A percentile compares a stretch with the other conserved stretches of the same genome.
Evolutionary conservation across 495 filamentous ascomycete species (phyloP).

Genomic region (Daldinia decipiens): DNA sequence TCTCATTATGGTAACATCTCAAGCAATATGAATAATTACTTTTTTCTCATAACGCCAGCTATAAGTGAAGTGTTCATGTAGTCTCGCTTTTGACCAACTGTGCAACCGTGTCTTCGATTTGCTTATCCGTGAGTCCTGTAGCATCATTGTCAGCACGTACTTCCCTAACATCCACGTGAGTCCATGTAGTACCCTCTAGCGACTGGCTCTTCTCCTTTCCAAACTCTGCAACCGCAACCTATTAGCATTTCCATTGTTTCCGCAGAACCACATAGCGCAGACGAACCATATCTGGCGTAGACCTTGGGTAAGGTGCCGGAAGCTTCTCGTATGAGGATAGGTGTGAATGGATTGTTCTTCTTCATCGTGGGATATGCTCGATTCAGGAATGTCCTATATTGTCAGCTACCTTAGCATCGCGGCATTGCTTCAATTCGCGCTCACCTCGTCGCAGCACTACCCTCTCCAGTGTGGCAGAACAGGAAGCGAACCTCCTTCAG

Average conservation of each 20-base stretch:
- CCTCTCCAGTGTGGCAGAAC: conserved; percentile 92
- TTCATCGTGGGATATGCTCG: conserved; percentile 98
- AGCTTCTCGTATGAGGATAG: conserved; percentile 95
- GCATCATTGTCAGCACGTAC: conserved; percentile 6
- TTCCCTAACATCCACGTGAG: conserved; percentile 30
- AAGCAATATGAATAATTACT: conserved; percentile 20
- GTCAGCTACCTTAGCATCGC: conserved; percentile 2
- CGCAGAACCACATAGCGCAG: background rate
- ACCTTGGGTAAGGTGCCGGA: conserved; percentile 81
- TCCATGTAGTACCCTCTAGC: conserved; percentile 69
- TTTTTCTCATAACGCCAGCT: conserved; percentile 9
- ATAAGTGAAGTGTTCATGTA: conserved; percentile 29
- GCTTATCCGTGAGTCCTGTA: conserved; percentile 84
- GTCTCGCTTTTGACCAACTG: conserved; percentile 74
- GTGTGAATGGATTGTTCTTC: conserved; percentile 94
- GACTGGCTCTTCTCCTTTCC: conserved; percentile 89
- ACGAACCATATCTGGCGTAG: conserved; percentile 92
- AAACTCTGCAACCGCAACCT: conserved; percentile 65
- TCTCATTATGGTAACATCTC: conserved; percentile 25
- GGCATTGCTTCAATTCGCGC: conserved; percentile 34
- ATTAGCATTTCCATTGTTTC: conserved; percentile 8
- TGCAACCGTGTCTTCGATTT: conserved; percentile 90
- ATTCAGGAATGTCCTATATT: conserved; percentile 81
- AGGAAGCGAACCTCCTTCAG: conserved; percentile 97
- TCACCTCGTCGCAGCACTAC: conserved; percentile 86